Evolutionary conservation across 352 stramenopile species (phyloP).

Genomic region (Phytopythium aichiense): DNA sequence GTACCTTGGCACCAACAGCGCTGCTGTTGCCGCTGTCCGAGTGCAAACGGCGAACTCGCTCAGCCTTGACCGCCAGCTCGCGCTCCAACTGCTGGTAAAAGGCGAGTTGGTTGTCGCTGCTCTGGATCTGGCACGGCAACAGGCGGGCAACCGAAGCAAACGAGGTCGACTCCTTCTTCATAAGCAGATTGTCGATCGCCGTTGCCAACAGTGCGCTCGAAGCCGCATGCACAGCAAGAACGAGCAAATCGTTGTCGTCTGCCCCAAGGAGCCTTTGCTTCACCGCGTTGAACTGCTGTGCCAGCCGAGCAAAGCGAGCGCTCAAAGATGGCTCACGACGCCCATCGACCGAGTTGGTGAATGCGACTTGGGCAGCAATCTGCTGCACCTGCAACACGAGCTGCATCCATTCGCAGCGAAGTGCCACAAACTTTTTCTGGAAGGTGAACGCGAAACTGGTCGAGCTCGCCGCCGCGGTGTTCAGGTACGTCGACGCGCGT

Average conservation of each 20-base stretch:
- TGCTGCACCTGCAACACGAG: constrained; percentile 41
- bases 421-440: constrained; percentile 30
- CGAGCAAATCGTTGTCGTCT: constrained; percentile 19
- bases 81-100: background rate
- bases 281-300: constrained; percentile 20
- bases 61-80: background rate
- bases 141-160: background rate
- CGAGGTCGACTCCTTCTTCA: constrained; percentile 8
- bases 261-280: constrained; percentile 28
- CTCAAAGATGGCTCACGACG: constrained; percentile 18
- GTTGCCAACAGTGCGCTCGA: constrained; percentile 25
- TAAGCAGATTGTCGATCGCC: constrained; percentile 28
- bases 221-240: constrained; percentile 19
- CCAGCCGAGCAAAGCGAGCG: constrained; percentile 20
- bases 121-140: background rate
- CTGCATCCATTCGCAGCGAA: constrained; percentile 38
- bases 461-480: constrained; percentile 28
- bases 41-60: constrained; percentile 7
- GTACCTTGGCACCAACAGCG: constrained; percentile 22
- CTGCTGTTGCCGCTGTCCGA: constrained; percentile 1
- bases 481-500: constrained; percentile 23
- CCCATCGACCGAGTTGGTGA: constrained; percentile 24
- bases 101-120: background rate
- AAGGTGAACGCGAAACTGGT: constrained; percentile 36
- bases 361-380: constrained; percentile 33